phyloP scores from a whole-genome alignment of 225 moss, liverwort and hornwort species.

The Pleurozium schreberi region DNA sequence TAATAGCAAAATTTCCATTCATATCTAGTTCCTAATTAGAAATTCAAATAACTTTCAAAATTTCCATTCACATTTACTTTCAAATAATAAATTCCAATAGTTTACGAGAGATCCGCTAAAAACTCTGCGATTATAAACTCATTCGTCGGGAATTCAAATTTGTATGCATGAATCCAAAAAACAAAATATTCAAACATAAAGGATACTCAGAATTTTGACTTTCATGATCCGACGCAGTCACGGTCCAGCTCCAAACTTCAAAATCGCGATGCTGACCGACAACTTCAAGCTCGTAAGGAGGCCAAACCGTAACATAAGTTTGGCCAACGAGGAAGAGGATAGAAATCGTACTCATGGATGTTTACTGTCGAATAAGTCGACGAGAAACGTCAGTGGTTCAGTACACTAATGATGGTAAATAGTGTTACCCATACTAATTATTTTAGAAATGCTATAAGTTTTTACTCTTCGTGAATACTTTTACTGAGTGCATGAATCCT shows the following conservation, averaged over 20 bases:
- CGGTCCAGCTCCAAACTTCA: background rate
- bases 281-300: background rate
- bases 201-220: slow-evolving; percentile 84
- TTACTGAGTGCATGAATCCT: too few relatives aligned
- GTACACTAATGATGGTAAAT: too few relatives aligned
- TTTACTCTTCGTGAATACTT: too few relatives aligned
- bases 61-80: too few relatives aligned
- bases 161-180: background rate
- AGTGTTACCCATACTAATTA: too few relatives aligned
- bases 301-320: background rate
- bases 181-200: background rate
- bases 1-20: too few relatives aligned
- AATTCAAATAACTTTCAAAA: too few relatives aligned
- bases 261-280: background rate
- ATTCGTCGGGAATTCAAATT: background rate
- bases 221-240: slow-evolving; percentile 31
- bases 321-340: background rate
- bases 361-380: background rate
- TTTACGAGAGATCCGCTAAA: background rate
- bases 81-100: too few relatives aligned
- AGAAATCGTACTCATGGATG: background rate
- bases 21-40: too few relatives aligned
- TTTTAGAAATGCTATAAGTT: too few relatives aligned
- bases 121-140: background rate
- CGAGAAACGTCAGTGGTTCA: background rate